A percentile compares a stretch with the other conserved stretches of the same genome.
Evolutionary conservation across 164 flowering plant species (phyloP).

Genomic region (Stephania japonica): DNA sequence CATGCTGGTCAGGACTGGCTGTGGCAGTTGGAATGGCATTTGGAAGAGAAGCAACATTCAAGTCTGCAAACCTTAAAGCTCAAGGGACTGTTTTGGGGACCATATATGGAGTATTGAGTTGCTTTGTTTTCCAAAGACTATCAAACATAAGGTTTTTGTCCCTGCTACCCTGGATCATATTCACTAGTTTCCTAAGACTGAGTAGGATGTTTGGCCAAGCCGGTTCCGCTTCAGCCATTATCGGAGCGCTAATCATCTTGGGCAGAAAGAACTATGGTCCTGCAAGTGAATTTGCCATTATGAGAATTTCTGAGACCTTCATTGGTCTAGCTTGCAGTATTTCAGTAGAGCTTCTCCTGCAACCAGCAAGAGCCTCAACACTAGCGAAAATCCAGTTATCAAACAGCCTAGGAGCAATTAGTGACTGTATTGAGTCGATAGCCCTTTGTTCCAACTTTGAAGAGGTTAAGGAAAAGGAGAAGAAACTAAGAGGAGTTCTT

Average conservation of each 20-base stretch:
- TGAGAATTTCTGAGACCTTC: slow-evolving; percentile 65
- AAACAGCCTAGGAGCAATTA: slow-evolving; percentile 26
- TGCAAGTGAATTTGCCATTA: slow-evolving; percentile 74
- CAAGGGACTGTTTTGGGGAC: slow-evolving; percentile 88
- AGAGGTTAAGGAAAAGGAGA: slow-evolving; percentile 25
- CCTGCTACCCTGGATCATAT: slow-evolving; percentile 80
- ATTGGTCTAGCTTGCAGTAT: slow-evolving; percentile 64
- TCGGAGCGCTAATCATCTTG: slow-evolving; percentile 67
- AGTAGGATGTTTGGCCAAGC: slow-evolving; percentile 82
- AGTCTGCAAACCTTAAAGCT: slow-evolving; percentile 55
- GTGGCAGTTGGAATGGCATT: slow-evolving; percentile 59
- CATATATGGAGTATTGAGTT: slow-evolving; percentile 69
- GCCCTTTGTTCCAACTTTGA: neutral
- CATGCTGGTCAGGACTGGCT: slow-evolving; percentile 72
- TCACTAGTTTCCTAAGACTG: slow-evolving; percentile 50
- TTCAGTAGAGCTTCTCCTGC: slow-evolving; percentile 56
- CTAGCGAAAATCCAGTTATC: slow-evolving; percentile 54
- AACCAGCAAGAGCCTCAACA: slow-evolving; percentile 68
- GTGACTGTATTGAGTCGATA: slow-evolving; percentile 26
- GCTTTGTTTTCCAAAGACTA: slow-evolving; percentile 49
- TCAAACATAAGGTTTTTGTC: slow-evolving; percentile 46
- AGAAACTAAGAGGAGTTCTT: slow-evolving; percentile 30
- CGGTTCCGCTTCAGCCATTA: slow-evolving; percentile 66
- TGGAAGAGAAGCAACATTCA: slow-evolving; percentile 66
- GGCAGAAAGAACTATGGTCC: slow-evolving; percentile 64